Conservation (phyloP, 139 green algal species). For the Volvox africanus region DNA sequence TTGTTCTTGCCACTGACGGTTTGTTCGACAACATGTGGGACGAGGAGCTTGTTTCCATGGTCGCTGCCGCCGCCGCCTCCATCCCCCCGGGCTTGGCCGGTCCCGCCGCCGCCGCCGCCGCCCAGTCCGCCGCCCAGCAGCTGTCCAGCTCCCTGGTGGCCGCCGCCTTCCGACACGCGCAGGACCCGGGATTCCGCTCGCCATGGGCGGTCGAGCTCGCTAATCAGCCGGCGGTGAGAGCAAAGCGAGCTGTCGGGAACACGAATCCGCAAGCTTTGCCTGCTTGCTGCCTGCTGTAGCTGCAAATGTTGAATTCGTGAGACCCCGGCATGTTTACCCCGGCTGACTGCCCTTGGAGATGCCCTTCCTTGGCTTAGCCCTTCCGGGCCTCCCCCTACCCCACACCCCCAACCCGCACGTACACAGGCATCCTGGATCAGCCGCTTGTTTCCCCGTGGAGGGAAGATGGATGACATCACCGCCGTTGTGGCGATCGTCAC, state of each 20-base stretch:
- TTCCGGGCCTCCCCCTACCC: neutral
- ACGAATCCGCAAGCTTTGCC: no score
- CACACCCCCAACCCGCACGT: neutral
- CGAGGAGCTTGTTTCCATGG: conserved; percentile 76
- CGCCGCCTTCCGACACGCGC: conserved; percentile 15
- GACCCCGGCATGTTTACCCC: neutral
- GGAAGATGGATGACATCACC: conserved; percentile 92
- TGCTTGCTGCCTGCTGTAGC: no score
- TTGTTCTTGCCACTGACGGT: conserved; percentile 91
- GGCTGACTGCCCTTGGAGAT: neutral
- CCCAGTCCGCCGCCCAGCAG: conserved; percentile 22
- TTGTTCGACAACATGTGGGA: conserved; percentile 98
- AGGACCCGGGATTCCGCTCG: conserved; percentile 58
- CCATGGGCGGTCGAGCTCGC: conserved; percentile 80
- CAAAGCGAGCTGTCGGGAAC: neutral
- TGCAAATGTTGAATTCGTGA: neutral
- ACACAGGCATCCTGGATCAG: conserved; percentile 44
- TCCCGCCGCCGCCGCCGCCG: neutral
- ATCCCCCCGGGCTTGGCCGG: neutral
- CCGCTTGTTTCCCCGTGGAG: conserved; percentile 70
- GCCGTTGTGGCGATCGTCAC: conserved; percentile 78
- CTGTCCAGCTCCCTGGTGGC: conserved; percentile 30
- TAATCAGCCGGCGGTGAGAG: conserved; percentile 28
- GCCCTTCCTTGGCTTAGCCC: neutral
- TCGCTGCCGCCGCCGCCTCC: conserved; percentile 31